Percentiles rank a stretch among this genome's conserved stretches.
Evolutionary conservation across 139 green algal species (phyloP).

Genomic region (Chlorella sp.): DNA sequence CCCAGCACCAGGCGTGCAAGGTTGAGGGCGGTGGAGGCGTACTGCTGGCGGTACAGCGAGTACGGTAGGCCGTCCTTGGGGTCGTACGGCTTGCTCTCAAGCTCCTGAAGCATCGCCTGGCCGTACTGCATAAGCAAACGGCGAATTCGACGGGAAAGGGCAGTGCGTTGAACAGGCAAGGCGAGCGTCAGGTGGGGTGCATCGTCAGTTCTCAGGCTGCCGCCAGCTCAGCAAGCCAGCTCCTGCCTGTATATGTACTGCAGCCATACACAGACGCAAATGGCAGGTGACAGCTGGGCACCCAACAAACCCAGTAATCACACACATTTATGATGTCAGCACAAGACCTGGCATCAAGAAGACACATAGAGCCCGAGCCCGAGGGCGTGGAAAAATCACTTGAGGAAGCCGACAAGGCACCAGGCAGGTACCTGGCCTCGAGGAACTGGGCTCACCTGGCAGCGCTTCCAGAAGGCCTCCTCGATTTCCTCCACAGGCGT

Average conservation of each 20-base stretch:
- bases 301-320: too few relatives aligned
- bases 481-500: constrained; percentile 40
- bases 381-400: too few relatives aligned
- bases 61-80: background rate
- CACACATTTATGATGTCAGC: too few relatives aligned
- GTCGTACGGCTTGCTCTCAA: constrained; percentile 27
- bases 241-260: too few relatives aligned
- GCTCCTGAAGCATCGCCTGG: background rate
- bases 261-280: too few relatives aligned
- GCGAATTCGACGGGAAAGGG: background rate
- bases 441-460: background rate
- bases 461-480: constrained; percentile 33
- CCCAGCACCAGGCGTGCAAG: constrained; percentile 3
- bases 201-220: too few relatives aligned
- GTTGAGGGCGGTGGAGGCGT: background rate
- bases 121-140: constrained; percentile 22
- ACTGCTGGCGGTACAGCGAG: constrained; percentile 2
- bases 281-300: too few relatives aligned
- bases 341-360: too few relatives aligned
- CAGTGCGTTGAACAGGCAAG: background rate
- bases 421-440: too few relatives aligned
- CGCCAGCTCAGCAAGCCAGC: too few relatives aligned
- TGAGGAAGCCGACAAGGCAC: too few relatives aligned
- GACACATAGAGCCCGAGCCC: too few relatives aligned
- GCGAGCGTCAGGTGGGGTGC: background rate